Base-by-base conservation (phyloP, 176 grass and related monocot genomes). In the Carex parvula region DNA sequence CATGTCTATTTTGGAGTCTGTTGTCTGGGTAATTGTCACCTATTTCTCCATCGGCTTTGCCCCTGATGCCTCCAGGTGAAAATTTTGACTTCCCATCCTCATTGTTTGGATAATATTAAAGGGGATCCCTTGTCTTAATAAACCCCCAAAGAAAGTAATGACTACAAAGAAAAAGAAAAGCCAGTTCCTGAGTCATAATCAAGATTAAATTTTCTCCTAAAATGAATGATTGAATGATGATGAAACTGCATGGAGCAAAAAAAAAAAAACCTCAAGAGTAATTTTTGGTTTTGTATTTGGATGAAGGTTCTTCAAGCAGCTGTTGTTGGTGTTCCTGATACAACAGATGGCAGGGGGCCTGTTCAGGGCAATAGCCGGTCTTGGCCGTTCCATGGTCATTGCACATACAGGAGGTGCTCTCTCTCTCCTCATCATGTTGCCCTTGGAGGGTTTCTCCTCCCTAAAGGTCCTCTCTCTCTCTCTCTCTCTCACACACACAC, bases 251-350 rank as follows among this genome's bases (percentile, higher is more conserved):
- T 6, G 58, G 13, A 48, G 32, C 9, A 64, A 81, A 37, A 42
- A 21, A 61, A 61, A 42, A 60, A 3, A 62, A 8, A 39, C 0
- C 37, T 4, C 41, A 5, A 13, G 17, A 60, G 10, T 81, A 22
- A 81, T 44, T 61, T 53, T 54, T 78, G 20, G 79, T 81, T 67
- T 87, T 54, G 64, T 86, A 65, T 77, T 53, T 89, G 21, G 42
- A n/a, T 32, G 58, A 88, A 99, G 96, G 85, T 95, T 99, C 83
- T 99, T 99, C 89, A 99, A 99, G 88, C 96, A 99, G 80, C 76
- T 99, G 85, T 69, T 99, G 65, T 83, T 95, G 4, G 89, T 99
- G 18, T 99, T 99, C 83, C 88, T 95, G 88, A 73, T 89, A 80
- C 96, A 99, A 79, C 93, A 99, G 80, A 99, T 99, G 96, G 91